A percentile compares a stretch with the other conserved stretches of the same genome.
Evolutionary conservation across 345 rosid genomes (phyloP).

Genomic region (Carallia pectinifolia): DNA sequence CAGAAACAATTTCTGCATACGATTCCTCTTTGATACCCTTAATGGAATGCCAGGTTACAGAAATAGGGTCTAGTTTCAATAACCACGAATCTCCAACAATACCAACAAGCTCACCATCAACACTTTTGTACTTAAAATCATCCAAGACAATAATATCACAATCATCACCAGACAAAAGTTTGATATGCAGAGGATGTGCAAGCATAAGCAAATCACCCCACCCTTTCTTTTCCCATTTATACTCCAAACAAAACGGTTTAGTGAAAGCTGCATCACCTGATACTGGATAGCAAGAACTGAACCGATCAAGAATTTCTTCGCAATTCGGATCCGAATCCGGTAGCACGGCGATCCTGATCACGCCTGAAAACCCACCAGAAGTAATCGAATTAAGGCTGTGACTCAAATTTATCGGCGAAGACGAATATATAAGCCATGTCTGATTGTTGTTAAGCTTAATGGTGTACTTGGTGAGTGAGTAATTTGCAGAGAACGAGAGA

Average conservation of each 20-base stretch:
- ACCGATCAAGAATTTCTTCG: constrained; percentile 68
- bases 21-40: constrained; percentile 57
- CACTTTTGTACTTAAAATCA: constrained; percentile 55
- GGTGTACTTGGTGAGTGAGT: constrained; percentile 57
- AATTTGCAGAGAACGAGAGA: constrained; percentile 47
- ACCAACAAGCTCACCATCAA: constrained; percentile 90
- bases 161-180: constrained; percentile 44
- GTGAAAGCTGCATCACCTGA: constrained; percentile 73
- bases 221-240: constrained; percentile 83
- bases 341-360: constrained; percentile 55
- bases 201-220: constrained; percentile 89
- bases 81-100: constrained; percentile 83
- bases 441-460: constrained; percentile 69
- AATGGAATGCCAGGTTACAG: constrained; percentile 87
- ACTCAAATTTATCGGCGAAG: constrained; percentile 56
- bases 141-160: constrained; percentile 50
- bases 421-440: constrained; percentile 79
- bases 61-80: constrained; percentile 52
- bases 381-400: constrained; percentile 45
- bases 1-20: constrained; percentile 52
- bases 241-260: constrained; percentile 69
- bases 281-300: constrained; percentile 74
- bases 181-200: constrained; percentile 85
- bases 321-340: constrained; percentile 42
- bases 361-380: constrained; percentile 56